phyloP scores from a whole-genome alignment of 305 asterid species.

The Fraxinus latifolia region DNA sequence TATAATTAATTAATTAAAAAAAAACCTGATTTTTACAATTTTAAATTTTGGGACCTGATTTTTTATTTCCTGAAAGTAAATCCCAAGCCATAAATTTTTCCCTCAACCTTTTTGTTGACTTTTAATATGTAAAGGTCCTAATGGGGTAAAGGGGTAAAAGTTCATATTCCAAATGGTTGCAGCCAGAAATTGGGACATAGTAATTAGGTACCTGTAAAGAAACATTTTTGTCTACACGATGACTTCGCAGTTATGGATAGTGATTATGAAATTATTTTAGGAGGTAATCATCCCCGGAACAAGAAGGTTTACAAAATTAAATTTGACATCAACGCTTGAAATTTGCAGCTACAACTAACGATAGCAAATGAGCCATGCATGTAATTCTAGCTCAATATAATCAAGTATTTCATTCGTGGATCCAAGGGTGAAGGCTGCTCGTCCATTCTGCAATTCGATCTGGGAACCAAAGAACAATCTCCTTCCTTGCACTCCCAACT shows the following conservation, averaged over 20 bases:
- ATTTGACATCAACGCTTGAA: slow-evolving; percentile 3
- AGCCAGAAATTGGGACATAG: background rate
- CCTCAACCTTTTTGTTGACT: too few species aligned
- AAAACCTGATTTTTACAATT: too few species aligned
- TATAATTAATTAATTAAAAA: too few species aligned
- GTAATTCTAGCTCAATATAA: background rate
- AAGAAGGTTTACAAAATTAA: background rate
- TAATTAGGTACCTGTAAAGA: background rate
- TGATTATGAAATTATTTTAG: background rate
- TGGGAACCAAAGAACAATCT: slow-evolving; percentile 90
- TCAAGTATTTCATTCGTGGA: slow-evolving; percentile 45
- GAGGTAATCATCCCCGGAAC: background rate
- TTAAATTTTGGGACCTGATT: too few species aligned
- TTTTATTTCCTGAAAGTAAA: too few species aligned
- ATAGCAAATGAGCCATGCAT: background rate
- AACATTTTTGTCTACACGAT: background rate
- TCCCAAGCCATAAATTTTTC: background rate
- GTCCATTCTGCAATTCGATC: slow-evolving; percentile 79
- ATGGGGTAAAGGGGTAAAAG: background rate
- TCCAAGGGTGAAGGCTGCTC: slow-evolving; percentile 80
- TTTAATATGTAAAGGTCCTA: background rate
- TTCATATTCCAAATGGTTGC: background rate
- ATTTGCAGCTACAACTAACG: background rate
- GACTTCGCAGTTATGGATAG: background rate
- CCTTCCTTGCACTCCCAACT: slow-evolving; percentile 83